Evolutionary conservation across 495 filamentous ascomycete genomes (phyloP), one percentile per base, ranked within the genome.

Genomic region (Parathielavia hyrcaniae): DNA sequence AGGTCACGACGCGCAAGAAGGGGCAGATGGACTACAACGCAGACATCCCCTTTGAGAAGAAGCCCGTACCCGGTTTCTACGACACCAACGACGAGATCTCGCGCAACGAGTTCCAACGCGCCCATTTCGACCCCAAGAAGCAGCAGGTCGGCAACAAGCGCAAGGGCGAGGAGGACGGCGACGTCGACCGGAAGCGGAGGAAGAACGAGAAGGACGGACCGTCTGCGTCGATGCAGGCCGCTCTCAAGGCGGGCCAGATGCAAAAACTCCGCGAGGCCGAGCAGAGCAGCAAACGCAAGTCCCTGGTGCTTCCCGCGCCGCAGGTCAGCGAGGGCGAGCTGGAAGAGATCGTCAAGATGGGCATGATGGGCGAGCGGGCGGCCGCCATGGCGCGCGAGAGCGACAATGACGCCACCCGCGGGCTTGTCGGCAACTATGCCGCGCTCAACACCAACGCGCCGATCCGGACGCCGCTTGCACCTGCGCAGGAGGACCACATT

Each of bases 21-120:
- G 91, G 91, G 1, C 85, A 97, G 77, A 97, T 98, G 91, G 93
- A 98, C 69, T 98, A 98, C 77, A 97, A 97, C 68, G 95, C 93
- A 55, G 93, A 97, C 65, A 93, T 97, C 57, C 93, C 95, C 4
- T 97, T 98, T 64, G 93, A 98, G 73, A 96, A 95, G 73, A 86
- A 85, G 40, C 83, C 91, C 0, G 87, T 88, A 6, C 81, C 88
- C 53, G 93, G 93, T 35, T 98, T 98, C 66, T 96, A 90, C 71
- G 93, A 98, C 63, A 97, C 93, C 3, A 76, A 72, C 8, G 90
- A 96, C 13, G 93, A 98, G 64, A 77, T 85, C 49, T 66, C 70
- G 17, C 78, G 79, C 59, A 98, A 98, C 70, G 95, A 98, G 74
- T 85, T 81, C 52, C 86, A 96, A 69, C 82, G 90, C 38, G 86